Evolutionary conservation across 1,284 basidiomycete genomes (phyloP).

Genomic region (Rhodotorula sp.): DNA sequence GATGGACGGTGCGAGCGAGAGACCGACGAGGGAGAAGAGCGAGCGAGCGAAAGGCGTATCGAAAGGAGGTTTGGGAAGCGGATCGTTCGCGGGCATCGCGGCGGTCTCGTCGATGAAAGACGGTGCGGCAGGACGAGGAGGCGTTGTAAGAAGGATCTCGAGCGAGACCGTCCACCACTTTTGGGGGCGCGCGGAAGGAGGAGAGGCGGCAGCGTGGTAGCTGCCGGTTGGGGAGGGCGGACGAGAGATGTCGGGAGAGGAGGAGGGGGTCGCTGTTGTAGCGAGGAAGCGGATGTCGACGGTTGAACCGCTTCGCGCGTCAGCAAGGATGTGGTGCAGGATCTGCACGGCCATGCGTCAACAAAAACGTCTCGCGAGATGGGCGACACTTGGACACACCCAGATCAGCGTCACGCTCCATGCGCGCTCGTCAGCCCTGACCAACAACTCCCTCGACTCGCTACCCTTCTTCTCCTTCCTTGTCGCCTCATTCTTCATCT

Average conservation of each 20-base stretch:
- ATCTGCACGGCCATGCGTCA: slow-evolving; percentile 56
- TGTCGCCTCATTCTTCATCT: background rate
- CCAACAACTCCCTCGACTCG: slow-evolving; percentile 58
- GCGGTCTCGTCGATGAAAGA: slow-evolving; percentile 52
- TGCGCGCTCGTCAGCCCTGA: slow-evolving; percentile 78
- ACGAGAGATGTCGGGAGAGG: background rate
- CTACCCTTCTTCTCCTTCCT: slow-evolving; percentile 8
- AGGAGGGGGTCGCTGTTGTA: slow-evolving; percentile 45
- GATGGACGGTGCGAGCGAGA: background rate
- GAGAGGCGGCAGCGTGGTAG: slow-evolving; percentile 37
- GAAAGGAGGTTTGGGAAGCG: slow-evolving; percentile 24
- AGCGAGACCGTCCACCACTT: slow-evolving; percentile 37
- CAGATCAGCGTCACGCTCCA: slow-evolving; percentile 75
- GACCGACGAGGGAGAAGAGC: slow-evolving; percentile 24
- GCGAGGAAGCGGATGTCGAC: slow-evolving; percentile 83
- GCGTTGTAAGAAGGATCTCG: slow-evolving; percentile 24
- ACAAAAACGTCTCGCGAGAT: slow-evolving; percentile 16
- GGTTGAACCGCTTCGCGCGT: slow-evolving; percentile 69
- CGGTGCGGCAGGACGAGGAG: slow-evolving; percentile 51
- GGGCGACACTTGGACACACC: slow-evolving; percentile 56
- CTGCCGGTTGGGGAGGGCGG: background rate
- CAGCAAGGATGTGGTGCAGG: slow-evolving; percentile 73
- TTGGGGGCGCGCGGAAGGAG: slow-evolving; percentile 39
- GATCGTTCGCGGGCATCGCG: slow-evolving; percentile 42
- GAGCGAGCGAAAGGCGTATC: slow-evolving; percentile 18